These are phyloP conservation scores for Ettlia oleoabundans DNA, from an alignment of 139 green algal species.

Conservation along the genomic window DNA sequence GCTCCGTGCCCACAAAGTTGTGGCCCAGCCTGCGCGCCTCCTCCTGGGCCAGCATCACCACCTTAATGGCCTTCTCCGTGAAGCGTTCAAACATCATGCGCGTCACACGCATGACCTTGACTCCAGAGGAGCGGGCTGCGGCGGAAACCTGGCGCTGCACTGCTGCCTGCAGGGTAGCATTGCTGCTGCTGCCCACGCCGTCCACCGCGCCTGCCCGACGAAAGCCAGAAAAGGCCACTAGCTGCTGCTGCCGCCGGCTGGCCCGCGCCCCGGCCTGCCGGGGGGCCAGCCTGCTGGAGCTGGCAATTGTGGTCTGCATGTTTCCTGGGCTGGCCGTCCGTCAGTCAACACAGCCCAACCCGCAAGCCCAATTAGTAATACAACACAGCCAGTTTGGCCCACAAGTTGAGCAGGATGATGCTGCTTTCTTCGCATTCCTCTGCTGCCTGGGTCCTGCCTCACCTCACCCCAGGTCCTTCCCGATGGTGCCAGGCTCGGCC, in stretches of 20 bases:
- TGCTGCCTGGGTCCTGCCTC: no score
- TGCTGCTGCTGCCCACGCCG: slow-evolving; percentile 18
- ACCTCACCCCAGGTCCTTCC: no score
- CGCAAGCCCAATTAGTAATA: no score
- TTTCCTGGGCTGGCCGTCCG: neutral
- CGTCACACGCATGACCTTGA: slow-evolving; percentile 25
- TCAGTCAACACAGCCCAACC: neutral
- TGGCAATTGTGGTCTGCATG: slow-evolving; percentile 14
- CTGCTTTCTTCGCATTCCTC: no score
- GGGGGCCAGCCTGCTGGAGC: neutral
- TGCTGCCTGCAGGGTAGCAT: slow-evolving; percentile 32
- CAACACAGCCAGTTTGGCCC: no score
- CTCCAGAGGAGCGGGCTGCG: neutral
- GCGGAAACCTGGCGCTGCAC: slow-evolving; percentile 27
- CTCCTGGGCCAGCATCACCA: slow-evolving; percentile 99
- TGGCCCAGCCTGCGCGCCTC: slow-evolving; percentile 94
- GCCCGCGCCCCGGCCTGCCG: neutral
- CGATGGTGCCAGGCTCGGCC: no score
- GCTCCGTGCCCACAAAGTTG: slow-evolving; percentile 99
- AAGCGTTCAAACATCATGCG: slow-evolving; percentile 97
- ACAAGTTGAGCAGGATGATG: no score
- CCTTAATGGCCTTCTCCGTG: slow-evolving; percentile 93
- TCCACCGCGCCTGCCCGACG: neutral
- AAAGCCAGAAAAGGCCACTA: slow-evolving; percentile 39
- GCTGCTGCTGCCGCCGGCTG: slow-evolving; percentile 26